Evolutionary conservation across 176 grass and related monocot genomes (phyloP).

Genomic region (Eragrostis curvula): DNA sequence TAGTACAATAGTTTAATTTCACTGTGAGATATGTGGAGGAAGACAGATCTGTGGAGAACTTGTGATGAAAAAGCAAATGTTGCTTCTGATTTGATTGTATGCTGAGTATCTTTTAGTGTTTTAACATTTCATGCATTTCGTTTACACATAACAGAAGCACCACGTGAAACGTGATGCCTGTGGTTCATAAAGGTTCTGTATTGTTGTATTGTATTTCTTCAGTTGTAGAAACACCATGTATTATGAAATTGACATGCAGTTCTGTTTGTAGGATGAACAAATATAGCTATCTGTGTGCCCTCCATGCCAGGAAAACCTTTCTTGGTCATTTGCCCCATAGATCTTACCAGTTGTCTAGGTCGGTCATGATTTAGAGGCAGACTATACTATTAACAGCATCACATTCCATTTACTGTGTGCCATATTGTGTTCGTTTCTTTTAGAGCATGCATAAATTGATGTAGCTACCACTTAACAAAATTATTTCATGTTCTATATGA

Average conservation of each 20-base stretch:
- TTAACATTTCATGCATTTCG: constrained; percentile 18
- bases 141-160: background rate
- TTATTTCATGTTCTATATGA: constrained; percentile 2
- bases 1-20: background rate
- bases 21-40: background rate
- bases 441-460: constrained; percentile 14
- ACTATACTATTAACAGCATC: background rate
- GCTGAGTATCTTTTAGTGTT: background rate
- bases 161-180: background rate
- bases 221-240: background rate
- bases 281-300: background rate
- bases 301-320: background rate
- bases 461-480: background rate
- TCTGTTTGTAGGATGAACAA: background rate
- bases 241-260: background rate
- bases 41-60: background rate
- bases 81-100: constrained; percentile 9
- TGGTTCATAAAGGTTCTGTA: background rate
- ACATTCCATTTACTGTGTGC: background rate
- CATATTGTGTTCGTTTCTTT: background rate
- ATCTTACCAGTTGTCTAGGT: constrained; percentile 3
- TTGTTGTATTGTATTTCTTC: background rate
- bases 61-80: background rate
- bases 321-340: background rate
- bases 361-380: background rate